These are phyloP conservation scores for Acacia acuminata DNA, from an alignment of 306 rosid genomes.

Conservation along the genomic window DNA sequence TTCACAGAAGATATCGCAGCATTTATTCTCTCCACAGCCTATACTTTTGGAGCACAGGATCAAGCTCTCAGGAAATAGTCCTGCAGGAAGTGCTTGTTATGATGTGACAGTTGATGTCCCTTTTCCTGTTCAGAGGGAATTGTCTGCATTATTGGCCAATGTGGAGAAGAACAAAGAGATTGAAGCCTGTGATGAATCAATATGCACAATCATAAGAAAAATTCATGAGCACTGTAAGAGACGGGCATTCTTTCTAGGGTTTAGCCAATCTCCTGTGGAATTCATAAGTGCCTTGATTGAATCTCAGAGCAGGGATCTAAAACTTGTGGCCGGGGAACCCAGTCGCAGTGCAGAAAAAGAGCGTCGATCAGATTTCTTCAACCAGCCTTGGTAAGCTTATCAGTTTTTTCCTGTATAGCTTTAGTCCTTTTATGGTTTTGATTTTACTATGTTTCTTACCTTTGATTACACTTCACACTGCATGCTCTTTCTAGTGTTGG, in stretches of 20 bases:
- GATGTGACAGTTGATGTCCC: conserved; percentile 95
- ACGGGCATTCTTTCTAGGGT: conserved; percentile 95
- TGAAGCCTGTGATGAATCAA: conserved; percentile 87
- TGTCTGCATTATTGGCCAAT: conserved; percentile 79
- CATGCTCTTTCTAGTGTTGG: background rate
- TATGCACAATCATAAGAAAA: conserved; percentile 82
- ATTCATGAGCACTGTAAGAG: conserved; percentile 96
- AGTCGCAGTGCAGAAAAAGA: conserved; percentile 90
- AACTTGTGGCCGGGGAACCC: conserved; percentile 85
- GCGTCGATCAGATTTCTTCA: conserved; percentile 88
- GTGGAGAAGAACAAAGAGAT: conserved; percentile 98
- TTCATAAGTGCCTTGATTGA: conserved; percentile 88
- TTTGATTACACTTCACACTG: background rate
- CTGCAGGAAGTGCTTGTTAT: conserved; percentile 91
- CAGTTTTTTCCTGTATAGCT: conserved; percentile 4
- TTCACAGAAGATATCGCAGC: conserved; percentile 88
- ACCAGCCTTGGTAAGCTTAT: conserved; percentile 84
- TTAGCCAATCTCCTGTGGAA: conserved; percentile 97
- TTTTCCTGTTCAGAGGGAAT: conserved; percentile 90
- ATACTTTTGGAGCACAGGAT: conserved; percentile 90
- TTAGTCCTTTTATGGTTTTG: background rate
- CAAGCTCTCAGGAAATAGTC: conserved; percentile 87
- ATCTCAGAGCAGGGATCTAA: conserved; percentile 93
- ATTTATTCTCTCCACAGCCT: conserved; percentile 87
- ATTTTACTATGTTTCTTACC: background rate